phyloP scores from a whole-genome alignment of 257 asterid genomes.

The Eustoma russellianum region DNA sequence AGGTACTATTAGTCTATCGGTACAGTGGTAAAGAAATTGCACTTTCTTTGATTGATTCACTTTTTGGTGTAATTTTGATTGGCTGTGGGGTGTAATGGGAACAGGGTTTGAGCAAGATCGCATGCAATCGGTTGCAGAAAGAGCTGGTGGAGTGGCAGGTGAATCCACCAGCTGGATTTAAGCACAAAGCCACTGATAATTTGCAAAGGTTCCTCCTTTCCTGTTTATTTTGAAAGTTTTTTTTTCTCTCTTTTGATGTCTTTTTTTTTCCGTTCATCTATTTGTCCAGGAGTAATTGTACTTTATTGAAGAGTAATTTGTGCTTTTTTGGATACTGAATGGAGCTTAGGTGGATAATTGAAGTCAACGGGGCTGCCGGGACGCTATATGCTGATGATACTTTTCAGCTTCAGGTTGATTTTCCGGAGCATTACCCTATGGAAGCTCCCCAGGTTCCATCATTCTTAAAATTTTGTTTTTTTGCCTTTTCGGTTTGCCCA shows the following conservation, averaged over 20 bases:
- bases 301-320: not conserved
- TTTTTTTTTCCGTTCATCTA: not conserved
- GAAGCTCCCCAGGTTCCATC: slow-evolving; percentile 43
- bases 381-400: slow-evolving; percentile 38
- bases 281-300: not conserved
- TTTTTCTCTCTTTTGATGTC: not conserved
- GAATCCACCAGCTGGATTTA: slow-evolving; percentile 88
- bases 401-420: slow-evolving; percentile 48
- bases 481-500: too few species aligned
- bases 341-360: slow-evolving; percentile 34
- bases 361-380: slow-evolving; percentile 39
- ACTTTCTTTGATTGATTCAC: not conserved
- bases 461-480: not conserved
- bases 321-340: not conserved
- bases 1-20: slow-evolving; percentile 17
- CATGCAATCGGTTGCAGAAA: slow-evolving; percentile 90
- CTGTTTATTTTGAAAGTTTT: not conserved
- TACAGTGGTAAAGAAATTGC: too few species aligned
- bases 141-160: slow-evolving; percentile 97
- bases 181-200: slow-evolving; percentile 83
- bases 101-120: slow-evolving; percentile 96
- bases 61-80: too few species aligned
- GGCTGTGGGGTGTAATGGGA: not conserved
- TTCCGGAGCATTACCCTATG: slow-evolving; percentile 51
- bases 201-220: slow-evolving; percentile 54